phyloP scores from a whole-genome alignment of 345 rosid genomes.

The Erodium maritimum region DNA sequence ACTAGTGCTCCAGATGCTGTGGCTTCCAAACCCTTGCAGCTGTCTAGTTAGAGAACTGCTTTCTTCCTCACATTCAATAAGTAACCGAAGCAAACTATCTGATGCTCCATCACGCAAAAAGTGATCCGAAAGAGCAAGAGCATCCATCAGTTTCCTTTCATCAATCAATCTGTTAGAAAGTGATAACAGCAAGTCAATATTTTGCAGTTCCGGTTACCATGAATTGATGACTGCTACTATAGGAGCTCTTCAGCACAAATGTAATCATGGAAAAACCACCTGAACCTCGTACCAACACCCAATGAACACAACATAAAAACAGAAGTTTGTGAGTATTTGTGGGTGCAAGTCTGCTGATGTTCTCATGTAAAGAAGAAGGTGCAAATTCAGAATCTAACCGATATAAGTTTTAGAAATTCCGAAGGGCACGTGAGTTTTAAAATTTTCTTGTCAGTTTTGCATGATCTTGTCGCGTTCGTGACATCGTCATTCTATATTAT shows the following conservation, averaged over 20 bases:
- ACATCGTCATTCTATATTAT: too few species aligned
- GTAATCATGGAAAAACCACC: neutral
- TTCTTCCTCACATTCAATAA: constrained; percentile 66
- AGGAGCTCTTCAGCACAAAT: neutral
- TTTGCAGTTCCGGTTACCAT: constrained; percentile 5
- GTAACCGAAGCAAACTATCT: constrained; percentile 71
- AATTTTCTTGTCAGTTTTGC: too few species aligned
- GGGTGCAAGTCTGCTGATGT: too few species aligned
- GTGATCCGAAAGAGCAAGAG: constrained; percentile 95
- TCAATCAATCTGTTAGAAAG: constrained; percentile 49
- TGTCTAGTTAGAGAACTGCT: constrained; percentile 35
- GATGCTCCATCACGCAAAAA: constrained; percentile 86
- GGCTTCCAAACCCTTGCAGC: constrained; percentile 46
- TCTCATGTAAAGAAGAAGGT: neutral
- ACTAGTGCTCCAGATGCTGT: constrained; percentile 58
- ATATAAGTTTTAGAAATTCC: too few species aligned
- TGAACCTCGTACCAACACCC: neutral
- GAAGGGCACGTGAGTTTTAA: too few species aligned
- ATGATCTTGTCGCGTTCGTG: neutral
- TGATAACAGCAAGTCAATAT: constrained; percentile 6
- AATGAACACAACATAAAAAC: too few species aligned
- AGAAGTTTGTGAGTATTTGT: too few species aligned
- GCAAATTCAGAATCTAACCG: neutral
- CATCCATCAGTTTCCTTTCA: constrained; percentile 90
- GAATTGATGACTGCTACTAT: neutral